A percentile compares a stretch with the other conserved stretches of the same genome.
Evolutionary conservation across 2,329 filamentous ascomycete genomes (phyloP).

Genomic region (Aspergillus pseudoglaucus): DNA sequence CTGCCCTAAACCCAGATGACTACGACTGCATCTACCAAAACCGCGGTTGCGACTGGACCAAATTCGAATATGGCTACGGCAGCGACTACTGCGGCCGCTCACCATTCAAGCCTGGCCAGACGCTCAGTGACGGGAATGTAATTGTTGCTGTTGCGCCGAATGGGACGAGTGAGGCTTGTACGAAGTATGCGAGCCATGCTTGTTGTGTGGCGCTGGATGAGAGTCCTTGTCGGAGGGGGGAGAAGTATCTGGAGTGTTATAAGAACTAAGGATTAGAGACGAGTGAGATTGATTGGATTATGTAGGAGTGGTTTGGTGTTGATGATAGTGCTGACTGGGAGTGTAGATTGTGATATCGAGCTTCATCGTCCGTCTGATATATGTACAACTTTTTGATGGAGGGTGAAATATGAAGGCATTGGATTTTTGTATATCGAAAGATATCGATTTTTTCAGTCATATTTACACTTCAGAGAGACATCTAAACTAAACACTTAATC

Average conservation of each 20-base stretch:
- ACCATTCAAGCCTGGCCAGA: constrained; percentile 3
- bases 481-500: too few relatives aligned
- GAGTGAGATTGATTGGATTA: too few relatives aligned
- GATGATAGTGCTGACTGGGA: too few relatives aligned
- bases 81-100: constrained; percentile 5
- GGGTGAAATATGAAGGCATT: too few relatives aligned
- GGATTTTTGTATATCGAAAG: too few relatives aligned
- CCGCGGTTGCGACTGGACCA: constrained; percentile 6
- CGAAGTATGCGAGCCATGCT: background rate
- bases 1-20: constrained; percentile 1
- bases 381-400: too few relatives aligned
- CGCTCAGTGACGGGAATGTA: constrained; percentile 1
- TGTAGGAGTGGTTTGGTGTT: too few relatives aligned
- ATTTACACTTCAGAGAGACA: too few relatives aligned
- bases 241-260: constrained; percentile 8
- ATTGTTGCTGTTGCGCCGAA: constrained; percentile 6
- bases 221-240: constrained; percentile 4
- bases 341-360: too few relatives aligned
- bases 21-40: constrained; percentile 8
- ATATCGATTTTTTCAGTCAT: too few relatives aligned
- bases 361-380: too few relatives aligned
- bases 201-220: constrained; percentile 7
- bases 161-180: constrained; percentile 4
- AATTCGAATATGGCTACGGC: constrained; percentile 7
- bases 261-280: background rate